These are phyloP conservation scores for Sicyos baderoa DNA, from an alignment of 306 rosid species.

Conservation along the genomic window DNA sequence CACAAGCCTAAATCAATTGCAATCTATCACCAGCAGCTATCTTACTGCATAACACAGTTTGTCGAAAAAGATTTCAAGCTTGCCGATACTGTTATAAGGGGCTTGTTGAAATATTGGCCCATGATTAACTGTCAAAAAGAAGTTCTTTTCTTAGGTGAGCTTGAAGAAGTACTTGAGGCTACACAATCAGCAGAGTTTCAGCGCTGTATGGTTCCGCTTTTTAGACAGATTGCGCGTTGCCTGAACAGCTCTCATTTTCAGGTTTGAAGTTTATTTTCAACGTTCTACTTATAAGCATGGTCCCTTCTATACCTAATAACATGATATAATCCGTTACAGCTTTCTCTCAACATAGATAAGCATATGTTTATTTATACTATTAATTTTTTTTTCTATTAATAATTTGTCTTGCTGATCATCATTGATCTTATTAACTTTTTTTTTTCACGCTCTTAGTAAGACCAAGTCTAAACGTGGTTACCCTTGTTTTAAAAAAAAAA, in stretches of 20 bases:
- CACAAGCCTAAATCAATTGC: slow-evolving; percentile 70
- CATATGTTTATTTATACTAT: neutral
- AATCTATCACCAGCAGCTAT: slow-evolving; percentile 77
- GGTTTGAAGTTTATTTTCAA: slow-evolving; percentile 38
- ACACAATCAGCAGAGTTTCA: slow-evolving; percentile 83
- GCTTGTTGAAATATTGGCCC: slow-evolving; percentile 94
- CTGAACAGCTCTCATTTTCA: slow-evolving; percentile 87
- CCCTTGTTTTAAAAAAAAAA: too few species aligned
- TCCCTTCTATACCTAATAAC: too few species aligned
- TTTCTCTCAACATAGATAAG: neutral
- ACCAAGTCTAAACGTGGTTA: neutral
- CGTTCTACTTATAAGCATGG: neutral
- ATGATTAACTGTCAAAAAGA: slow-evolving; percentile 84
- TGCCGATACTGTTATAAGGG: slow-evolving; percentile 82
- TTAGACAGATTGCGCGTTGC: slow-evolving; percentile 84
- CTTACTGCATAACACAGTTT: slow-evolving; percentile 91
- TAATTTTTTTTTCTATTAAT: neutral
- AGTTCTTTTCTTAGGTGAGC: slow-evolving; percentile 93
- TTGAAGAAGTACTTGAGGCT: slow-evolving; percentile 94
- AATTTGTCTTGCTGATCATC: neutral
- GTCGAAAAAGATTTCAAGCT: slow-evolving; percentile 96
- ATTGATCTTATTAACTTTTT: neutral
- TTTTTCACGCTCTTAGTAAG: neutral
- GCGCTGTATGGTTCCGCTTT: slow-evolving; percentile 94
- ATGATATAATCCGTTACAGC: neutral